phyloP scores from a whole-genome alignment of 2,329 filamentous ascomycete genomes.

The Beauveria sp. region DNA sequence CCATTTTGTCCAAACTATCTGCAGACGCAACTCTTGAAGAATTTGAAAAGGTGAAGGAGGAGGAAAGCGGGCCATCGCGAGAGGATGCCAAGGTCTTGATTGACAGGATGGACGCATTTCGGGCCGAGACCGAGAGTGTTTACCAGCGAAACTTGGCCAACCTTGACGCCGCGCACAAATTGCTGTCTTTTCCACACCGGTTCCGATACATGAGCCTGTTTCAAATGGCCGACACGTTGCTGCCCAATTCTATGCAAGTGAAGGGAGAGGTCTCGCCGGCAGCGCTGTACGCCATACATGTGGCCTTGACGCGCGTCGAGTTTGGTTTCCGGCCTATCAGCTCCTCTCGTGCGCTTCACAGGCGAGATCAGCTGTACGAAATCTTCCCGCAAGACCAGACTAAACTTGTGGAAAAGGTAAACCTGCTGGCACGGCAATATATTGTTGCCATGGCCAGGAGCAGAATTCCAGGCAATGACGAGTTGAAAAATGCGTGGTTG shows the following conservation, averaged over 20 bases:
- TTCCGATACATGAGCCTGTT: slow-evolving; percentile 42
- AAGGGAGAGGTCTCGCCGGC: slow-evolving; percentile 34
- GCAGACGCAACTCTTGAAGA: slow-evolving; percentile 20
- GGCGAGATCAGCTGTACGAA: slow-evolving; percentile 52
- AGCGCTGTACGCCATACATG: slow-evolving; percentile 63
- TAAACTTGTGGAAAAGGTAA: slow-evolving; percentile 24
- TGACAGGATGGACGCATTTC: slow-evolving; percentile 40
- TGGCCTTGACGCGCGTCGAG: slow-evolving; percentile 51
- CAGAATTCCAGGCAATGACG: slow-evolving; percentile 12
- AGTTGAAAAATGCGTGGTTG: slow-evolving; percentile 22
- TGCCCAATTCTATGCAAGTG: slow-evolving; percentile 28
- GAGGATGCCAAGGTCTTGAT: slow-evolving; percentile 36
- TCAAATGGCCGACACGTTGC: slow-evolving; percentile 40
- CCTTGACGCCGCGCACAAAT: slow-evolving; percentile 37
- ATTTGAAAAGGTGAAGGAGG: slow-evolving; percentile 24
- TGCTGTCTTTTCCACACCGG: slow-evolving; percentile 29
- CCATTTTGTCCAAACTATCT: slow-evolving; percentile 27
- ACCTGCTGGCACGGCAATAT: slow-evolving; percentile 26
- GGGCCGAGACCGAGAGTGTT: slow-evolving; percentile 32
- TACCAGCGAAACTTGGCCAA: slow-evolving; percentile 40
- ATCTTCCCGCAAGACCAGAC: slow-evolving; percentile 34
- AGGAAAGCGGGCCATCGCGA: slow-evolving; percentile 36
- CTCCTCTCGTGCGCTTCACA: slow-evolving; percentile 36
- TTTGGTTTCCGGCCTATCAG: slow-evolving; percentile 49
- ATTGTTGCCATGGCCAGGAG: slow-evolving; percentile 17